Base-by-base conservation (phyloP, 345 rosid genomes). In the Acer negundo region DNA sequence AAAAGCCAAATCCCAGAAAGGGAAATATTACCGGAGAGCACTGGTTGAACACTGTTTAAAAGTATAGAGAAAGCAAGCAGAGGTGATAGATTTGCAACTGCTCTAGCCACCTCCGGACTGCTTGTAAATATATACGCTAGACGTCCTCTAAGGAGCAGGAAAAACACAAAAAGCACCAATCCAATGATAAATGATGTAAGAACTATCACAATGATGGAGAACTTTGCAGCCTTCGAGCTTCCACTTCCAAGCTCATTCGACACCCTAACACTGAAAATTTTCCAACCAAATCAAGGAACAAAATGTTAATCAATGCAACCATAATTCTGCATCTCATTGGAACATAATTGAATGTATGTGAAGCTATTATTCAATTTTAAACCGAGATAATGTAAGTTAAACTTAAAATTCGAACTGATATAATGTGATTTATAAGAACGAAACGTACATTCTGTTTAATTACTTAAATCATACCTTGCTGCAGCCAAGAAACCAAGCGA, bases 221-320 rank as follows among this genome's bases (percentile, higher is more conserved):
- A 89, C 56, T 90, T 93, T 6, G 92, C 90, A 70, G 78, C 88
- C 23, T 69, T 85, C 10, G 94, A 24, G 79, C 87, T 85, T 77
- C 94, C 95, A 35, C 89, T 77, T 64, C 98, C 98, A 1, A 94
- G 90, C 74, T 94, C 98, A 69, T 94, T 94, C 0, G 98, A 89
- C 19, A 92, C 95, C 75, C 98, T 80, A 51, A 92, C 95, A 80
- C 98, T 91, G 83, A 7, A 64, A 49, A 76, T 75, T 69, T 51
- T 58, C 35, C 55, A 46, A 20, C 15, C 69, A 72, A 53, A 77
- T 47, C 7, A 79, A 62, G 7, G 38, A 55, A 53, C 15, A 53
- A 19, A 4, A 9, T 20, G 63, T 74, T 10, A 15, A 20, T 28
- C 24, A 67, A 56, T 12, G 31, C 49, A 67, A 4, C 8, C 2